Evolutionary conservation across 2,329 filamentous ascomycete genomes (phyloP).

Genomic region (Apiospora pterosperma): DNA sequence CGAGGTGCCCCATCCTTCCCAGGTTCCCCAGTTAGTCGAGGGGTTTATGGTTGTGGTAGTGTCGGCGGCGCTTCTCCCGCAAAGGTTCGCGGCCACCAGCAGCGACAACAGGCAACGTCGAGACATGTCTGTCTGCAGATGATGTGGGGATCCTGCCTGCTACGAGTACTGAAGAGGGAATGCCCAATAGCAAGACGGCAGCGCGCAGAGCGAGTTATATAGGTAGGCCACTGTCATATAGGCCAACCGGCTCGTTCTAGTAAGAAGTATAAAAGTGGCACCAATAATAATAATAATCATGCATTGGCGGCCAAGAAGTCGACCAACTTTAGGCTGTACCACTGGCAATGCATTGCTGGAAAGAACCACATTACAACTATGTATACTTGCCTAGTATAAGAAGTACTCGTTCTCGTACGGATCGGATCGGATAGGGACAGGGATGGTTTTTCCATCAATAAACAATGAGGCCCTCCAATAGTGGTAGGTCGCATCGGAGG

Average conservation of each 20-base stretch:
- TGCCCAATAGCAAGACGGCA: not conserved
- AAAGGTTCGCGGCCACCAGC: not conserved
- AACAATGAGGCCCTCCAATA: too few species aligned
- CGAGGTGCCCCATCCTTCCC: slow-evolving; percentile 42
- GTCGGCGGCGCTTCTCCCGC: slow-evolving; percentile 17
- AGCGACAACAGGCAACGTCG: not conserved
- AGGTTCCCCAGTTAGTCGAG: slow-evolving; percentile 33
- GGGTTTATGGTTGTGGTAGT: slow-evolving; percentile 28
- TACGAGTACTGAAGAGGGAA: not conserved
- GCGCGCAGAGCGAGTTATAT: not conserved
- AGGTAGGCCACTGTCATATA: not conserved
- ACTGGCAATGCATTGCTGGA: not conserved
- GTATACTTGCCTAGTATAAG: too few species aligned
- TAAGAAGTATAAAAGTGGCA: not conserved
- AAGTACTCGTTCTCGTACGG: not conserved
- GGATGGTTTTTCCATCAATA: not conserved
- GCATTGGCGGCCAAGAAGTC: not conserved
- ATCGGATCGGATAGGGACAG: not conserved
- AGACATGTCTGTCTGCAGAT: not conserved
- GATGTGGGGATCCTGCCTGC: not conserved
- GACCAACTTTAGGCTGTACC: not conserved
- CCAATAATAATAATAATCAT: too few species aligned
- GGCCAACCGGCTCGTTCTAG: not conserved
- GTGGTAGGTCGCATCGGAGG: not conserved
- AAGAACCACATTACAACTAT: not conserved